Evolutionary conservation across 2,329 filamentous ascomycete genomes (phyloP), one percentile per base, ranked within the genome.

Genomic region (Fusarium temperatum): DNA sequence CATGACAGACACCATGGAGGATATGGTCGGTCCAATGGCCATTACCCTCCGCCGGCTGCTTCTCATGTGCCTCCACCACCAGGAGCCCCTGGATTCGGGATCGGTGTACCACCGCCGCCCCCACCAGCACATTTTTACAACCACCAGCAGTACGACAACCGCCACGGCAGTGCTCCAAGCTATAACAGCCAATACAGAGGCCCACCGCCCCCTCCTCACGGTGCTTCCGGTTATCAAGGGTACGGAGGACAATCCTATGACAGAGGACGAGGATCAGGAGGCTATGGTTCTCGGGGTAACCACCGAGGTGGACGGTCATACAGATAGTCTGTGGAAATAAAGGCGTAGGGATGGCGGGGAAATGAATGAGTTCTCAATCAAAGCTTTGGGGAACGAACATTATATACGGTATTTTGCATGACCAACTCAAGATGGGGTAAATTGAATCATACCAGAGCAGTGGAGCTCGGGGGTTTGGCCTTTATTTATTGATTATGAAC

Each of bases 31-130:
- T 44, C 63, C 20, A 70, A 75, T 35, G 59, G 67, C 18, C 63
- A 73, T 39, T 69, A 67, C n/a, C 58, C 58, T 51, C 61, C 63
- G 30, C 69, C 56, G 44, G 62, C 47, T 30, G 69, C 45, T 44
- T 53, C 65, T 26, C 51, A 77, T 70, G 76, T 60, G 66, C 80
- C 81, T 32, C 81, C 81, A 26, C 80, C 80, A 11, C 81, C 81
- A 47, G 81, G 81, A 14, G 78, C 73, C 8, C 75, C 79, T 20
- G 80, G 80, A 9, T 82, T 82, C 39, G 80, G 80, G 7, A 76
- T 81, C n/a, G 80, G 80, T n/a, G 74, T 79, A 17, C 80, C 80
- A 28, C 80, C 80, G 24, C 80, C 80, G 10, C 80, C 80, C 48
- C 80, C 80, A 35, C 66, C 77, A 47, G 44, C 66, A 22, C 66